Evolutionary conservation across 2,329 filamentous ascomycete genomes (phyloP).

Genomic region (Fusarium torreyae): DNA sequence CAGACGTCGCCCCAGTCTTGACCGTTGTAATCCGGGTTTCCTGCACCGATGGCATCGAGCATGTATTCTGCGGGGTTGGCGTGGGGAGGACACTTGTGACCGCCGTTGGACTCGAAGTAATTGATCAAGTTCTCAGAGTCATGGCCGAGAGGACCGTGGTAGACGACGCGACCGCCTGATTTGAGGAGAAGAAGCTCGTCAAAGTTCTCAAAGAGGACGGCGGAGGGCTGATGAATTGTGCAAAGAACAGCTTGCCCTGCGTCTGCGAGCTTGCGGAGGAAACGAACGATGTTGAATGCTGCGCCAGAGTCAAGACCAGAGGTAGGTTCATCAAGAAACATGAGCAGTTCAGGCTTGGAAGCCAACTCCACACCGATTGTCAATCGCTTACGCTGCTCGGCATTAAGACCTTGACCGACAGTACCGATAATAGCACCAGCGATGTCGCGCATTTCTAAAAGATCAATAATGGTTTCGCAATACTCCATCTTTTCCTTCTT

Average conservation of each 20-base stretch:
- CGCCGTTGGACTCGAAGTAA: constrained; percentile 68
- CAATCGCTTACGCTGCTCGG: constrained; percentile 70
- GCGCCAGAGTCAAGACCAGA: constrained; percentile 72
- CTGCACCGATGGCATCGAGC: constrained; percentile 73
- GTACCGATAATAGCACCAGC: constrained; percentile 75
- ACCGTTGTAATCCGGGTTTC: constrained; percentile 71
- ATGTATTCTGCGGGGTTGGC: constrained; percentile 70
- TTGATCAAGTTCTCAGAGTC: constrained; percentile 64
- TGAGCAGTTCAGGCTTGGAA: constrained; percentile 70
- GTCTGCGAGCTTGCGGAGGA: constrained; percentile 73
- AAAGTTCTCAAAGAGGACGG: constrained; percentile 70
- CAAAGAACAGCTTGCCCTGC: constrained; percentile 72
- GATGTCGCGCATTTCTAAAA: constrained; percentile 78
- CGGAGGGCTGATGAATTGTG: constrained; percentile 73
- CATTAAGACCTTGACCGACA: constrained; percentile 71
- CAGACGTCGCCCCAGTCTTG: constrained; percentile 76
- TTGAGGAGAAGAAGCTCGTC: constrained; percentile 70
- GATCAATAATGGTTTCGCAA: constrained; percentile 76
- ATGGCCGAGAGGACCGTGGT: constrained; percentile 68
- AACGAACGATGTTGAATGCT: constrained; percentile 73
- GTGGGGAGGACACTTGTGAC: constrained; percentile 61
- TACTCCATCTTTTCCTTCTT: constrained; percentile 76
- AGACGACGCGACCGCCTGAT: constrained; percentile 67
- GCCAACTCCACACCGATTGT: constrained; percentile 72
- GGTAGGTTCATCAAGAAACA: constrained; percentile 76